Percentiles rank a stretch among this genome's conserved stretches.
Conservation (phyloP, 345 rosid species). For the Moricandia moricandioides region DNA sequence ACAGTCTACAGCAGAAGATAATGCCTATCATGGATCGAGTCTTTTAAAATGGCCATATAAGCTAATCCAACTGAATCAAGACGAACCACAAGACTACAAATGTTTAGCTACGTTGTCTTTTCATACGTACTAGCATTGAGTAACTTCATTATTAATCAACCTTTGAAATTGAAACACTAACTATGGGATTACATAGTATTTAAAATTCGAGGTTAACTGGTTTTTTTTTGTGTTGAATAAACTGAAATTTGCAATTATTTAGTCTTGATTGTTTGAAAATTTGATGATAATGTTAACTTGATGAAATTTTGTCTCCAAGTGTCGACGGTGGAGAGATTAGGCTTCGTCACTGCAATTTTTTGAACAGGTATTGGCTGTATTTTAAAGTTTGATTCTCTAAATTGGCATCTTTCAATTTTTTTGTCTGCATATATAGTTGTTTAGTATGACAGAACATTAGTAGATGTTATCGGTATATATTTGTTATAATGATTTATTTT, state of each 20-base stretch:
- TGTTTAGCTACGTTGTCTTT: constrained; percentile 22
- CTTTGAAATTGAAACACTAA: not conserved
- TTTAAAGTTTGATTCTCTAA: not conserved
- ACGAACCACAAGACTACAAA: constrained; percentile 12
- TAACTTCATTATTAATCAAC: not conserved
- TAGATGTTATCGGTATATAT: not conserved
- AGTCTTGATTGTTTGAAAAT: not conserved
- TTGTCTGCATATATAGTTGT: not conserved
- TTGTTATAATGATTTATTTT: not conserved
- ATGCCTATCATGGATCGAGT: not conserved
- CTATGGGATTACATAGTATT: not conserved
- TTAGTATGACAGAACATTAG: not conserved
- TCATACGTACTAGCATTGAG: not conserved
- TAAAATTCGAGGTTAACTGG: not conserved
- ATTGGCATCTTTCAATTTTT: not conserved
- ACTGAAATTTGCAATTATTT: not conserved
- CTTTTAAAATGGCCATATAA: constrained; percentile 3
- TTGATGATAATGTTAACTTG: not conserved
- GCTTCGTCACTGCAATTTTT: constrained; percentile 8
- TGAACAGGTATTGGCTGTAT: not conserved
- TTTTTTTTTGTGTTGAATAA: not conserved
- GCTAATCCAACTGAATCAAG: constrained; percentile 12
- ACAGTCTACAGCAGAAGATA: not conserved
- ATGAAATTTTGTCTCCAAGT: constrained; percentile 18
- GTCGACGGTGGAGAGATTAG: constrained; percentile 19